phyloP scores from a whole-genome alignment of 169 alveolate genomes.

The Perkinsus chesapeaki region DNA sequence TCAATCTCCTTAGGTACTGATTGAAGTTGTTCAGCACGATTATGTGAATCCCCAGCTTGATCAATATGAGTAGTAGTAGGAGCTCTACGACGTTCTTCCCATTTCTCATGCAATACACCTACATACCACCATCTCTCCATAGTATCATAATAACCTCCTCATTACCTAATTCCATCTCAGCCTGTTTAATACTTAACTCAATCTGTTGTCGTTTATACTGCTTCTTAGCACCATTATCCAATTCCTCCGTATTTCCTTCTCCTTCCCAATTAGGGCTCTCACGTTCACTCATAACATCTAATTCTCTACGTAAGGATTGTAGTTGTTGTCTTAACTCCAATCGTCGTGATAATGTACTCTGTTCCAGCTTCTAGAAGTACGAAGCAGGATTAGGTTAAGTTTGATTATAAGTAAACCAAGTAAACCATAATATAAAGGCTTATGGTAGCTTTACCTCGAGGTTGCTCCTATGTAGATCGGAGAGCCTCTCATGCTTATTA shows the following conservation, averaged over 20 bases:
- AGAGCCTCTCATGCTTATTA: background rate
- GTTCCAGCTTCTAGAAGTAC: conserved; percentile 2
- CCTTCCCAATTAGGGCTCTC: background rate
- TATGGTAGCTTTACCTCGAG: background rate
- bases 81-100: background rate
- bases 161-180: background rate
- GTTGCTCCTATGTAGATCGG: background rate
- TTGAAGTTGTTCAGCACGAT: background rate
- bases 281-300: background rate
- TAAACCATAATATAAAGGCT: background rate
- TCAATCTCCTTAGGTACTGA: background rate
- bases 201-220: background rate
- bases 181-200: background rate
- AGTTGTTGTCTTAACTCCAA: background rate
- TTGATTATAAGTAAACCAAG: background rate
- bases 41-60: background rate
- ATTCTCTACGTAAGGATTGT: background rate
- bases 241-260: background rate
- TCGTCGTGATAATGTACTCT: background rate
- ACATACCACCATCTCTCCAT: background rate
- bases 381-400: background rate
- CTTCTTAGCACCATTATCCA: background rate
- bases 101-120: background rate
- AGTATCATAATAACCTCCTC: background rate
- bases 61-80: background rate